A percentile compares a stretch with the other conserved stretches of the same genome.
phyloP scores from a whole-genome alignment of 1,284 basidiomycete species.

The Ceratobasidium sp. region DNA sequence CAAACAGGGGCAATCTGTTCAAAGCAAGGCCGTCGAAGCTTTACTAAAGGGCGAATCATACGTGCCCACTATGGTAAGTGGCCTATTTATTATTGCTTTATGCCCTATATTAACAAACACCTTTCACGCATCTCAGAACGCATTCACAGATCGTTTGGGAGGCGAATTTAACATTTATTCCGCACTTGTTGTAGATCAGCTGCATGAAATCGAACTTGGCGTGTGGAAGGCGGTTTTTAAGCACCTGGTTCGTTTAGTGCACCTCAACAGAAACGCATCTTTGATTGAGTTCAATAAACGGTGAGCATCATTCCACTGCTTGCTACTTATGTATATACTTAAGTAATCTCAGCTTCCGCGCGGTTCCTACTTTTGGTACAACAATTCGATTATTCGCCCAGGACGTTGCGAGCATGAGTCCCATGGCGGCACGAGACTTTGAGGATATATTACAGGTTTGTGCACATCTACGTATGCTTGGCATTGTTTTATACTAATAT shows the following conservation, averaged over 20 bases:
- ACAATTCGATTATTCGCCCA: slow-evolving; percentile 43
- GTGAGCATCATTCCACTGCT: not conserved
- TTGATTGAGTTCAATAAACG: slow-evolving; percentile 43
- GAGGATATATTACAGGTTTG: slow-evolving; percentile 50
- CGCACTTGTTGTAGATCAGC: slow-evolving; percentile 47
- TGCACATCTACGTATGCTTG: too few relatives aligned
- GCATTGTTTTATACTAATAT: too few relatives aligned
- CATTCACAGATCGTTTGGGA: slow-evolving; percentile 44
- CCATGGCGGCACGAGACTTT: slow-evolving; percentile 48
- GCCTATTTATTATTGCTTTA: too few relatives aligned
- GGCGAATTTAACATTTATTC: slow-evolving; percentile 46
- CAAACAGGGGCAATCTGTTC: slow-evolving; percentile 13
- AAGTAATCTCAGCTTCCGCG: slow-evolving; percentile 48
- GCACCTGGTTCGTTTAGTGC: slow-evolving; percentile 53
- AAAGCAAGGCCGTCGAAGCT: slow-evolving; percentile 28
- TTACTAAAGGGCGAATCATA: slow-evolving; percentile 41
- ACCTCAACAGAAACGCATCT: slow-evolving; percentile 26
- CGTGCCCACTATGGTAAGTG: slow-evolving; percentile 44
- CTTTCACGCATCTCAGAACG: slow-evolving; percentile 43
- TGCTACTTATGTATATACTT: not conserved
- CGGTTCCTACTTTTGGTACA: slow-evolving; percentile 47
- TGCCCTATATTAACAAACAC: not conserved
- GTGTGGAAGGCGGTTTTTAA: slow-evolving; percentile 54
- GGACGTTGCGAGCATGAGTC: slow-evolving; percentile 47
- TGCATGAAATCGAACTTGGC: slow-evolving; percentile 49